Base-by-base conservation (phyloP, 2,329 filamentous ascomycete genomes). In the Aspergillus sp. region DNA sequence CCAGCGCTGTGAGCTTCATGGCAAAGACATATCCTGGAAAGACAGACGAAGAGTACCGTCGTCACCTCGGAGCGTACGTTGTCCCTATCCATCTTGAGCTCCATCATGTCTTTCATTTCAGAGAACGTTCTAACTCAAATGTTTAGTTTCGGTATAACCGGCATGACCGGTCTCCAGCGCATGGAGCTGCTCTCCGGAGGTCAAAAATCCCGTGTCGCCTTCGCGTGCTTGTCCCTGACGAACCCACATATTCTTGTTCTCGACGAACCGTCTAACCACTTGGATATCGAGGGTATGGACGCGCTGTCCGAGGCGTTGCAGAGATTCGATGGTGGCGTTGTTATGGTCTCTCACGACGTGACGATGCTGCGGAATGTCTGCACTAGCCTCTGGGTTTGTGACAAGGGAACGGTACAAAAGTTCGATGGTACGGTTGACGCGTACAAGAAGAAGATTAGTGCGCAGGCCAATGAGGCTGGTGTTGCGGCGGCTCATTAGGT, bases 271-370 rank as follows among this genome's bases (percentile, higher is more conserved):
- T 97, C 92, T 66, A 99, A 99, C 83, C 95, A 99, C 79, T 83
- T 99, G 71, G 95, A 99, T 87, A 98, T 99, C 70, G 95, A 99
- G 79, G 95, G 95, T 66, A 97, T 99, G 95, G 95, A 99, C 77
- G 94, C 95, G 11, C 83, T 99, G 56, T 89, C 92, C 4, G 88
- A 90, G 31, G 95, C 95, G 17, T 83, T 99, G 69, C 85, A 88
- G 69, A 87, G 89, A 66, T 99, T 98, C 81, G 86, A 96, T 80
- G 95, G 95, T 64, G 95, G 95, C 76, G 93, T 99, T 59, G 82
- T 99, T 71, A 98, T 99, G 93, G 95, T 99, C 60, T 96, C 91
- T 73, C 95, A 99, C 90, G 95, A 99, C 76, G 95, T 99, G 57
- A 98, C 95, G 1, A 97, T 99, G 92, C 78, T 99, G 77, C 93